phyloP scores from a whole-genome alignment of 2,329 filamentous ascomycete species.

The Helminthosporium solani region DNA sequence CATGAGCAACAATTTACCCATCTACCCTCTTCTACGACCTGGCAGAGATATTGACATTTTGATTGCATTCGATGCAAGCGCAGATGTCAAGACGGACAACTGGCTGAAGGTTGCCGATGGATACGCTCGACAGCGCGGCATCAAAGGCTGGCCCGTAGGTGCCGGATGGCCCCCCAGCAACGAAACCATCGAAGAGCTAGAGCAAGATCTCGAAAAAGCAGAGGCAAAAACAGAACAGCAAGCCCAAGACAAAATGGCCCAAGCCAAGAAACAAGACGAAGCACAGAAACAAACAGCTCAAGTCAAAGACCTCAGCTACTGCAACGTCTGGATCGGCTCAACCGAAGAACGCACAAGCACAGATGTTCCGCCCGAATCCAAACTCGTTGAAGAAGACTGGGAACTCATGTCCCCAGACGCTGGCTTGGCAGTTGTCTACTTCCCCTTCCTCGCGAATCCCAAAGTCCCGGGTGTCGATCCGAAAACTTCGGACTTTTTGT shows the following conservation, averaged over 20 bases:
- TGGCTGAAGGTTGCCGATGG: constrained; percentile 95
- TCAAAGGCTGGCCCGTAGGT: constrained; percentile 93
- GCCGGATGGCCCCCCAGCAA: constrained; percentile 81
- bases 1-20: constrained; percentile 97
- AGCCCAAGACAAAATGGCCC: constrained; percentile 62
- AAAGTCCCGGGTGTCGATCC: constrained; percentile 82
- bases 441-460: constrained; percentile 82
- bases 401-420: constrained; percentile 73
- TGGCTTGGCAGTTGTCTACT: constrained; percentile 85
- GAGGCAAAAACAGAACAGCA: constrained; percentile 62
- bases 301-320: constrained; percentile 69
- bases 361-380: constrained; percentile 55
- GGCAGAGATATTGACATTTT: constrained; percentile 87
- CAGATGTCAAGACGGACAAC: constrained; percentile 90
- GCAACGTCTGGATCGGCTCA: constrained; percentile 91
- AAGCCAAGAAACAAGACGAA: constrained; percentile 50
- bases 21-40: constrained; percentile 88
- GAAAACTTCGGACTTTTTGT: constrained; percentile 78
- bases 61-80: constrained; percentile 90
- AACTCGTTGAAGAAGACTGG: constrained; percentile 61
- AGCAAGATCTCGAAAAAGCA: constrained; percentile 66
- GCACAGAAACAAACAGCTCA: constrained; percentile 30
- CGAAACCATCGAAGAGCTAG: constrained; percentile 60
- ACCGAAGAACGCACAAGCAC: constrained; percentile 68
- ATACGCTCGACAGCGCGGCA: constrained; percentile 83